phyloP scores from a whole-genome alignment of 441 rosid species.

The Kokia cookei region DNA sequence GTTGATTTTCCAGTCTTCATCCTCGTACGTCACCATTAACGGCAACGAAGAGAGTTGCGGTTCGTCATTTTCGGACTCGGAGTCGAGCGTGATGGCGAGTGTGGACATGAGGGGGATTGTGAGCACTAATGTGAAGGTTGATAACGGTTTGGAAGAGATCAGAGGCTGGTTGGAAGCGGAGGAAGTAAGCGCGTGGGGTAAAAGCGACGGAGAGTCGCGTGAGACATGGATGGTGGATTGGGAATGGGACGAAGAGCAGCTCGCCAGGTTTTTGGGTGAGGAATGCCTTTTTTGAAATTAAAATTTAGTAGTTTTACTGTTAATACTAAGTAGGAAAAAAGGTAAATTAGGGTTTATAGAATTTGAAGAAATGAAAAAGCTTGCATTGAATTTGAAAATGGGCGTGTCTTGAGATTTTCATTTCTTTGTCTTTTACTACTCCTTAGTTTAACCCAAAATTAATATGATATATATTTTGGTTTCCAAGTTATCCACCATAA shows the following conservation, averaged over 20 bases:
- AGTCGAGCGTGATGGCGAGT: conserved; percentile 45
- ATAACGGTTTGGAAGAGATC: background rate
- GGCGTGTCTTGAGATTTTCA: too few relatives aligned
- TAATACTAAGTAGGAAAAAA: background rate
- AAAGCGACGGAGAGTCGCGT: conserved; percentile 8
- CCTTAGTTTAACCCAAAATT: too few relatives aligned
- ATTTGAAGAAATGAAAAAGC: background rate
- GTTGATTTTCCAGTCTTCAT: conserved; percentile 31
- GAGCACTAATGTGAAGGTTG: background rate
- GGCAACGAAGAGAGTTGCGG: conserved; percentile 58
- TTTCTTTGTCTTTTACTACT: too few relatives aligned
- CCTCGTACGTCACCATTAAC: conserved; percentile 42
- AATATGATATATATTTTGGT: too few relatives aligned
- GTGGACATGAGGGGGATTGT: conserved; percentile 30
- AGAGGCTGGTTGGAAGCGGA: background rate
- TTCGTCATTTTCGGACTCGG: conserved; percentile 42
- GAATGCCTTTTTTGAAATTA: background rate
- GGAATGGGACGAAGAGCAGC: conserved; percentile 5
- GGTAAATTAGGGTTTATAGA: background rate
- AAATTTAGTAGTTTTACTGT: background rate
- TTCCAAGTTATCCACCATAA: too few relatives aligned
- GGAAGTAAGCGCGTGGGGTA: background rate
- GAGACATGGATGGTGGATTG: background rate
- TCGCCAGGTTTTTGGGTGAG: background rate
- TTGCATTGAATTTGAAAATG: background rate